phyloP scores from a whole-genome alignment of 2,329 filamentous ascomycete genomes.

The Aspergillus uvarum region DNA sequence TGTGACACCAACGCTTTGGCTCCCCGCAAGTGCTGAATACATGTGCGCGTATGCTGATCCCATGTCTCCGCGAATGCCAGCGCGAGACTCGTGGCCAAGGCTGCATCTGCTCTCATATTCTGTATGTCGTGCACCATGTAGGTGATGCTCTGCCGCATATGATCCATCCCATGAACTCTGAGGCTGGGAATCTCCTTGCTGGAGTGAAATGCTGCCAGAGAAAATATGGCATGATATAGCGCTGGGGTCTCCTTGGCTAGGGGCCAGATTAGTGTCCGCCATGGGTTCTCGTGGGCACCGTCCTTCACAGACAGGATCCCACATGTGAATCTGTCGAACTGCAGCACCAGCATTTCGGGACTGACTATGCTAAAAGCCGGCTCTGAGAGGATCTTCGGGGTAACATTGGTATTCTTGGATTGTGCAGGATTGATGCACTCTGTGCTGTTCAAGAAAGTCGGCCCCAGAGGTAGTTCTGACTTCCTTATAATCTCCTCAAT shows the following conservation, averaged over 20 bases:
- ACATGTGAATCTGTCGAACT: slow-evolving; percentile 66
- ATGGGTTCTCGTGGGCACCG: slow-evolving; percentile 67
- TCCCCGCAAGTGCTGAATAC: slow-evolving; percentile 67
- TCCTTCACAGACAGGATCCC: slow-evolving; percentile 71
- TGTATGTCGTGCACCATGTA: slow-evolving; percentile 60
- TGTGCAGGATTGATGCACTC: slow-evolving; percentile 40
- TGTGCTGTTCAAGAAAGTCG: slow-evolving; percentile 40
- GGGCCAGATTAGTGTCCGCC: slow-evolving; percentile 70
- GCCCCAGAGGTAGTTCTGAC: slow-evolving; percentile 29
- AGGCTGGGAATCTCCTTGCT: slow-evolving; percentile 58
- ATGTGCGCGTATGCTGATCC: slow-evolving; percentile 68
- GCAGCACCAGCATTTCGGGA: slow-evolving; percentile 61
- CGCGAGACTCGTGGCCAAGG: slow-evolving; percentile 68
- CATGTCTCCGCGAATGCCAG: slow-evolving; percentile 70
- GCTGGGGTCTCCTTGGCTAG: slow-evolving; percentile 63
- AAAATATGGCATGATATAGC: slow-evolving; percentile 66
- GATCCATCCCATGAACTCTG: slow-evolving; percentile 64
- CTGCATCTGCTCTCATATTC: slow-evolving; percentile 63
- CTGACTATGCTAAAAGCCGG: slow-evolving; percentile 53
- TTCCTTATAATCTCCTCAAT: slow-evolving; percentile 57
- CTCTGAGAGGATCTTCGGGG: slow-evolving; percentile 43
- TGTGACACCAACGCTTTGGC: slow-evolving; percentile 64
- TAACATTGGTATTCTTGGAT: slow-evolving; percentile 3
- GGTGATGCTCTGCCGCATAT: slow-evolving; percentile 65
- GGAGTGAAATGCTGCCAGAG: slow-evolving; percentile 68